Percentiles rank a stretch among this genome's conserved stretches.
Conservation (phyloP, 1,139 yeast species). For the Ogataea hybrid region DNA sequence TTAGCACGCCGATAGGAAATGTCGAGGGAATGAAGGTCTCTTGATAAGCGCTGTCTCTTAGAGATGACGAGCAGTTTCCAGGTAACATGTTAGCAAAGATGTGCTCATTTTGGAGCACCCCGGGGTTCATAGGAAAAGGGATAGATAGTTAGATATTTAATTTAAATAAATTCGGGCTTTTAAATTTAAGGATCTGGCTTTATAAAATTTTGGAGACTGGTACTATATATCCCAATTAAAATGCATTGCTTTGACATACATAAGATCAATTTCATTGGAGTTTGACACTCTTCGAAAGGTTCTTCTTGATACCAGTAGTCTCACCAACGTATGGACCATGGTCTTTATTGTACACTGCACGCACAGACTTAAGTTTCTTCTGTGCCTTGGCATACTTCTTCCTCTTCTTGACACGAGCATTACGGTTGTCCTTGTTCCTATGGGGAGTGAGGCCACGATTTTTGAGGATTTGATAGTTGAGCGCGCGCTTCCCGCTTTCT, state of each 20-base stretch:
- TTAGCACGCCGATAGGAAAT: conserved; percentile 3
- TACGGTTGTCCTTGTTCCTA: conserved; percentile 90
- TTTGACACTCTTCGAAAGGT: conserved; percentile 80
- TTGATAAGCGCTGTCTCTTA: conserved; percentile 1
- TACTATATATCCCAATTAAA: background rate
- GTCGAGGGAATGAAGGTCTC: background rate
- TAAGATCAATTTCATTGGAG: conserved; percentile 38
- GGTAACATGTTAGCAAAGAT: background rate
- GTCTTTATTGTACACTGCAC: conserved; percentile 81
- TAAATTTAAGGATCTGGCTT: background rate
- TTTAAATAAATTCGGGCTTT: background rate
- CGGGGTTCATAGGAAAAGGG: background rate
- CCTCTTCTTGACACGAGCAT: conserved; percentile 97
- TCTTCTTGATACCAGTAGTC: conserved; percentile 95
- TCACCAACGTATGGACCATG: conserved; percentile 92
- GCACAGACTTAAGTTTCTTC: conserved; percentile 87
- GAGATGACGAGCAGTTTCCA: no score
- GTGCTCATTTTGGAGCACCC: background rate
- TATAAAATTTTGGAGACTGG: background rate
- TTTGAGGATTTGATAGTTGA: conserved; percentile 89
- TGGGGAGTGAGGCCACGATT: conserved; percentile 94
- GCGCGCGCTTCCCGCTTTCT: conserved; percentile 88
- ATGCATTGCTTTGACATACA: background rate
- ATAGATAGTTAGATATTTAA: background rate
- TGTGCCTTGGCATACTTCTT: conserved; percentile 93